These are phyloP conservation scores for Theobroma grandiflorum DNA, from an alignment of 441 rosid genomes.

Conservation along the genomic window DNA sequence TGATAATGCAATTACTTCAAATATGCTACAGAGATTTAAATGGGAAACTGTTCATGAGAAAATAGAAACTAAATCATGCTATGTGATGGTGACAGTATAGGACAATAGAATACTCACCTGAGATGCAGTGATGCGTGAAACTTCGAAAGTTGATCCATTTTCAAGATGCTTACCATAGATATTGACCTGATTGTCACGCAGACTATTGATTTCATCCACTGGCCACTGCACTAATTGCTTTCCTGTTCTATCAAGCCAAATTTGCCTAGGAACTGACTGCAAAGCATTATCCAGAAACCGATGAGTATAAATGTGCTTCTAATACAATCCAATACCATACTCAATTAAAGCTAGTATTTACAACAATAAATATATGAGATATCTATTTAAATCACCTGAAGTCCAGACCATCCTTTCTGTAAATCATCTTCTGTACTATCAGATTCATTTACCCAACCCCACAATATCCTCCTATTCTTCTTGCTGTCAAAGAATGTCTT, in stretches of 20 bases:
- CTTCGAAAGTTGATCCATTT: constrained; percentile 46
- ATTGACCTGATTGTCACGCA: constrained; percentile 37
- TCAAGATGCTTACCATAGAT: constrained; percentile 33
- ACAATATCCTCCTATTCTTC: constrained; percentile 49
- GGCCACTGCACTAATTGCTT: constrained; percentile 75
- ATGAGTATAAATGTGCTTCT: neutral
- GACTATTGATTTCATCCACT: constrained; percentile 51
- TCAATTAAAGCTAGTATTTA: neutral
- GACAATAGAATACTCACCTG: constrained; percentile 38
- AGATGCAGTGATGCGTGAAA: constrained; percentile 50
- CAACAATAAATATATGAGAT: neutral
- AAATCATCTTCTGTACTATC: constrained; percentile 46
- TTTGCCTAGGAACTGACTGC: constrained; percentile 65
- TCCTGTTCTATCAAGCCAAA: constrained; percentile 62
- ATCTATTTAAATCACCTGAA: constrained; percentile 46
- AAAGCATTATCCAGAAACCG: constrained; percentile 20
- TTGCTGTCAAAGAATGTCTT: constrained; percentile 55
- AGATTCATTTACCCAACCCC: constrained; percentile 63
- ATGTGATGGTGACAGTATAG: neutral
- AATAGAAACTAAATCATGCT: neutral
- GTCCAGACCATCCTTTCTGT: constrained; percentile 59
- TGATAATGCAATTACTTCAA: neutral
- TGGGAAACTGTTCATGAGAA: neutral
- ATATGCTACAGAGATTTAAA: neutral
- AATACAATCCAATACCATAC: neutral